phyloP scores from a whole-genome alignment of 1,284 basidiomycete species.

The Vanrija sp. region DNA sequence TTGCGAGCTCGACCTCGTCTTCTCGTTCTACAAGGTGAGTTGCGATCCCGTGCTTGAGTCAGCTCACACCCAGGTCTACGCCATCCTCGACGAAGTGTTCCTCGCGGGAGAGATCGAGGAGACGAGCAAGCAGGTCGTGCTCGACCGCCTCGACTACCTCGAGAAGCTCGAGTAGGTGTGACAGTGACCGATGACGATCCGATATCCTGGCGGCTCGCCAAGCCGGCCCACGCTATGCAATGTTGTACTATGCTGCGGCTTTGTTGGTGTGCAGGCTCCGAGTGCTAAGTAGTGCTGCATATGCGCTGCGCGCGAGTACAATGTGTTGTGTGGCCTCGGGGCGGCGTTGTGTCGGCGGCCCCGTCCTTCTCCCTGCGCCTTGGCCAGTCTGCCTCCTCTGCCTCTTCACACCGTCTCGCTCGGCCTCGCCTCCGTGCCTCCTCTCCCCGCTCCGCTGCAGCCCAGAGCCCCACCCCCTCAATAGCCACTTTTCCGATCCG shows the following conservation, averaged over 20 bases:
- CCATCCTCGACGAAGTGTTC: constrained; percentile 96
- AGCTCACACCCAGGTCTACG: constrained; percentile 66
- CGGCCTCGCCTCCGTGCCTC: neutral
- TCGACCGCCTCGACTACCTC: constrained; percentile 80
- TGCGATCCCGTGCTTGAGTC: neutral
- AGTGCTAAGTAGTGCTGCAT: too few species aligned
- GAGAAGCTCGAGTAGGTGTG: constrained; percentile 64
- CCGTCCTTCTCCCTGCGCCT: too few species aligned
- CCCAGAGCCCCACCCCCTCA: too few species aligned
- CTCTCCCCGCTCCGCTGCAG: neutral
- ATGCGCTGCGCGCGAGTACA: too few species aligned
- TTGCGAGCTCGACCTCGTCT: constrained; percentile 92
- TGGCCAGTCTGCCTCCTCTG: too few species aligned
- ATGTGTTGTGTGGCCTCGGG: too few species aligned
- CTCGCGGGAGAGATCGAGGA: constrained; percentile 98
- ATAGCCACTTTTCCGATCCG: neutral
- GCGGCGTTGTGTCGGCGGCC: too few species aligned
- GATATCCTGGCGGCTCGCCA: neutral
- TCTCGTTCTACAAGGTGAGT: constrained; percentile 93
- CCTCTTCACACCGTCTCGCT: neutral
- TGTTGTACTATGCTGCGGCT: constrained; percentile 4
- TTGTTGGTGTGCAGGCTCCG: too few species aligned
- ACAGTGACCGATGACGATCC: neutral
- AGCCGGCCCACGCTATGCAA: neutral
- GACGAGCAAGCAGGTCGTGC: constrained; percentile 91